These are phyloP conservation scores for Trichoderma sp. DNA, from an alignment of 2,329 filamentous ascomycete genomes.

Conservation along the genomic window DNA sequence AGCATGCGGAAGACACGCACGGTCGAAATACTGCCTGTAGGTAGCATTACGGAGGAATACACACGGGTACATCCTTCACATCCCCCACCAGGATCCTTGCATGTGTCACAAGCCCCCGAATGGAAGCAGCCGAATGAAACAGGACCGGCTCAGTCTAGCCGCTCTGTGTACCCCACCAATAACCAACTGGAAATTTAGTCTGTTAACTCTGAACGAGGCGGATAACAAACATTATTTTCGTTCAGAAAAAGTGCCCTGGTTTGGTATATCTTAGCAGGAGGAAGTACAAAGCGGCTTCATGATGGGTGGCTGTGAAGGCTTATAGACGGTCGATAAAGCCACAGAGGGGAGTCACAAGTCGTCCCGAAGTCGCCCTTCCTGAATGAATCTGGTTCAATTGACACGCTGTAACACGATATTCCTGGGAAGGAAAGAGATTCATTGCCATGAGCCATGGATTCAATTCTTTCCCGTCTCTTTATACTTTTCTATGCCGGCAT, in stretches of 20 bases:
- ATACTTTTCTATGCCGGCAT: neutral
- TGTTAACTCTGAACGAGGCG: too few species aligned
- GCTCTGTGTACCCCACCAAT: neutral
- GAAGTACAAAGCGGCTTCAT: neutral
- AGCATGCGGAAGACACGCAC: too few species aligned
- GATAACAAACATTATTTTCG: neutral
- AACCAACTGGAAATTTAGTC: too few species aligned
- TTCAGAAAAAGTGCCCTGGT: neutral
- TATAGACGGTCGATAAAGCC: neutral
- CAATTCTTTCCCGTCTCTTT: neutral
- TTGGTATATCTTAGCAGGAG: neutral
- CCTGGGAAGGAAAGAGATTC: neutral
- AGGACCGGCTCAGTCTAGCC: neutral
- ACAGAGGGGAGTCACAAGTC: neutral
- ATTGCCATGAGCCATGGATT: neutral
- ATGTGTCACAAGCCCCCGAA: neutral
- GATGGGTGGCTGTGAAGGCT: neutral
- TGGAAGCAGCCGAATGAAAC: neutral
- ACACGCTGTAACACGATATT: neutral
- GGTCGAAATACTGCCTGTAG: neutral
- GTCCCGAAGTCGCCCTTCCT: neutral
- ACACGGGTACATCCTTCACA: neutral
- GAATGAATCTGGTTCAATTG: neutral
- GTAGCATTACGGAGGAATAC: neutral
- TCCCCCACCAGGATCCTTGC: neutral